These are phyloP conservation scores for Fusarium lyarnte DNA, from an alignment of 2,329 filamentous ascomycete genomes.

Conservation along the genomic window DNA sequence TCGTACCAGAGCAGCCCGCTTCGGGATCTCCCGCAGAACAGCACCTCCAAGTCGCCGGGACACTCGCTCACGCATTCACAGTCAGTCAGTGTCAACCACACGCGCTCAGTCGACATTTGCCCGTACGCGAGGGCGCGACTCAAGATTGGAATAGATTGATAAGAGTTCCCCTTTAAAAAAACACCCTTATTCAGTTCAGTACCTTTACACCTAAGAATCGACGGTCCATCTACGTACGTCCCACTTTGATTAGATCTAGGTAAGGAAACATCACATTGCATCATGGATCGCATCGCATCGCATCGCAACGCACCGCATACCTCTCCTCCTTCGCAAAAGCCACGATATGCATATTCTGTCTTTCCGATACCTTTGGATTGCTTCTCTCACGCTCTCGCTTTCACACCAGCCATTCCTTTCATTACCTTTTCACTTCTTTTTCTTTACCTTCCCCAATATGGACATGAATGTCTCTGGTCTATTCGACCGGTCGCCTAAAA, in stretches of 20 bases:
- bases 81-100: neutral
- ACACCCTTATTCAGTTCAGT: neutral
- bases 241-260: slow-evolving; percentile 18
- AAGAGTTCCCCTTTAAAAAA: neutral
- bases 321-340: slow-evolving; percentile 1
- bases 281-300: neutral
- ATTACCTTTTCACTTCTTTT: neutral
- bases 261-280: slow-evolving; percentile 9
- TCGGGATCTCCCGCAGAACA: slow-evolving; percentile 43
- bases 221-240: neutral
- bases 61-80: neutral
- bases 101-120: slow-evolving; percentile 13
- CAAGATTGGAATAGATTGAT: neutral
- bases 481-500: slow-evolving; percentile 17
- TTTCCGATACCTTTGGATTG: neutral
- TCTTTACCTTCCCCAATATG: neutral
- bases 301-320: neutral
- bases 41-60: neutral
- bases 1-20: slow-evolving; percentile 36
- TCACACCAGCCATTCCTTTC: neutral
- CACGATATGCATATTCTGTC: slow-evolving; percentile 1
- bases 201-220: neutral
- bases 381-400: neutral
- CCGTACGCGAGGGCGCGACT: neutral
- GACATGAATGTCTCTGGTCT: neutral